Evolutionary conservation across 108 stramenopile species (phyloP).

Genomic region (Pseudonitzschia pungens): DNA sequence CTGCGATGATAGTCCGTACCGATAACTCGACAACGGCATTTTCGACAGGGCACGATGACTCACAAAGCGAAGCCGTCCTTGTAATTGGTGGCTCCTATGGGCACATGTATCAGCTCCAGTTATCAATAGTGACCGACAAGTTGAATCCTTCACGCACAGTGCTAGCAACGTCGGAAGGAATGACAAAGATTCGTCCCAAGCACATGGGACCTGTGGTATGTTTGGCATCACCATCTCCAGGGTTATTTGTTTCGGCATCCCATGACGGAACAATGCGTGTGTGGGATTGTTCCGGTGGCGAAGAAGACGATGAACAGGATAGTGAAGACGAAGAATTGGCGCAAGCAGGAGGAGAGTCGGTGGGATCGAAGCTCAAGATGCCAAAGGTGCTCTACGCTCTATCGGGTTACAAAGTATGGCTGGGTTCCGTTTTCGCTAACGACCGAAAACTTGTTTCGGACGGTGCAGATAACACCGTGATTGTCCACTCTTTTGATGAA

Average conservation of each 20-base stretch:
- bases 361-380: constrained; percentile 8
- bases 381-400: constrained; percentile 57
- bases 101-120: constrained; percentile 26
- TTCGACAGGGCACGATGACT: too few species aligned
- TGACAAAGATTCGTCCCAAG: constrained; percentile 33
- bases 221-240: constrained; percentile 50
- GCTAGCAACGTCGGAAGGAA: not conserved
- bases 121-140: not conserved
- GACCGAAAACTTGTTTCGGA: constrained; percentile 59
- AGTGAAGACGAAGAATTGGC: constrained; percentile 18
- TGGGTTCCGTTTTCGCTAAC: constrained; percentile 61
- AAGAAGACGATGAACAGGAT: constrained; percentile 1
- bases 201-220: constrained; percentile 52
- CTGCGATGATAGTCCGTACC: constrained; percentile 40
- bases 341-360: not conserved
- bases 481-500: constrained; percentile 65
- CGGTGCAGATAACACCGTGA: constrained; percentile 73
- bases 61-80: not conserved
- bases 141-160: not conserved
- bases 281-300: constrained; percentile 37
- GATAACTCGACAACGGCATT: constrained; percentile 10
- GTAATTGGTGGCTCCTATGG: constrained; percentile 47
- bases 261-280: constrained; percentile 69
- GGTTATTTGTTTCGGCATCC: constrained; percentile 53
- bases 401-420: constrained; percentile 79